Evolutionary conservation across 2,329 filamentous ascomycete genomes (phyloP), one percentile per base, ranked within the genome.

Genomic region (Ceratocystis ficicola): DNA sequence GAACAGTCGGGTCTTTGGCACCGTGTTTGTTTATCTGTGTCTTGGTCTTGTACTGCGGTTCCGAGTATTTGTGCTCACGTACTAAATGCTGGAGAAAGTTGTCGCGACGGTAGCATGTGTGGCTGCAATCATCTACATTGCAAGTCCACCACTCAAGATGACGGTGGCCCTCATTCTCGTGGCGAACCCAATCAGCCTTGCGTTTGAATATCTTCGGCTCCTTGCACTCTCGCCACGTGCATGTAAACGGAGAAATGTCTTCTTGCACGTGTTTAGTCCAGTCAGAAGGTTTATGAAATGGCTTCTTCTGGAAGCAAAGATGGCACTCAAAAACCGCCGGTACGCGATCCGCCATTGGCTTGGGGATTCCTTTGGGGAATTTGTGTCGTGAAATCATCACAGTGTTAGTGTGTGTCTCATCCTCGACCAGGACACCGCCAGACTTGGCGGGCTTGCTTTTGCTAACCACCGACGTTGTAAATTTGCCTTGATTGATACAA

Each of bases 191-290:
- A 73, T 96, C 92, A 15, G 92, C 92, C 75, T 96, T 96, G 61
- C 91, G 84, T 76, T 96, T 96, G 79, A 96, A 96, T 44, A 90
- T 91, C 75, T 95, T 95, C 20, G 89, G 86, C 61, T 95, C 90
- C 7, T 83, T 82, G 73, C 92, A 96, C 63, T 84, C 81, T 1
- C 88, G 85, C 77, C 93, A 96, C 0, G 91, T 96, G 75, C 92
- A 96, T 2, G 90, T 95, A 70, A 96, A 96, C 0, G 92, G 92
- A 73, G 94, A 89, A 0, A 96, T 85, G 73, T 96, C 92, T 75
- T 96, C 92, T 71, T 95, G 90, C 0, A 96, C 89, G 72, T 96
- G 92, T 74, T 96, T 96, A 1, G 91, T 95, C 92, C 92, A 96
- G 75, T 96, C 92, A 0, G 91, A 96, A 17, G 91, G 92, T 74